Percentiles rank a stretch among this genome's conserved stretches.
Conservation (phyloP, 78 protist genomes). For the Polysphondylium violaceum region DNA sequence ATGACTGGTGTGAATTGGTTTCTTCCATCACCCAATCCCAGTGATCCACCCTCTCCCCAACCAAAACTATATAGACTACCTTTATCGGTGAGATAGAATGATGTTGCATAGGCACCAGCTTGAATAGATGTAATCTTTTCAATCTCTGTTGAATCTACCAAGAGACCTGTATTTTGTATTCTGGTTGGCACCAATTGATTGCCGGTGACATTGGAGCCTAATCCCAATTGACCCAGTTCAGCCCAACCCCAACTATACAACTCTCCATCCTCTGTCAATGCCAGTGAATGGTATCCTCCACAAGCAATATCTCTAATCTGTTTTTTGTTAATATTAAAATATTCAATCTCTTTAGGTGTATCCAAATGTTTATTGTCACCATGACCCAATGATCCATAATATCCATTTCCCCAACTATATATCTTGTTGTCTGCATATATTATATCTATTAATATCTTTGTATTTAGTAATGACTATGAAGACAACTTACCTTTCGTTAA, state of each 20-base stretch:
- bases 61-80: conserved; percentile 17
- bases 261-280: neutral
- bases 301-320: conserved; percentile 13
- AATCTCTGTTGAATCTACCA: neutral
- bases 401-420: conserved; percentile 24
- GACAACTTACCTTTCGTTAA: conserved; percentile 11
- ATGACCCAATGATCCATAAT: conserved; percentile 18
- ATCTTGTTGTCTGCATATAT: too few species aligned
- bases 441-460: too few species aligned
- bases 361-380: neutral
- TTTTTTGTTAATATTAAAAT: neutral
- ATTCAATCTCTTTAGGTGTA: neutral
- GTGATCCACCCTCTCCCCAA: neutral
- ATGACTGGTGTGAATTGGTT: neutral
- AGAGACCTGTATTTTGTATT: conserved; percentile 1
- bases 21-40: neutral
- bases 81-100: neutral
- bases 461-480: too few species aligned
- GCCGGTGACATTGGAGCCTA: neutral
- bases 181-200: neutral
- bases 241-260: conserved; percentile 33
- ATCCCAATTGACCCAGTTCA: conserved; percentile 49
- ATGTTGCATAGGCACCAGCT: conserved; percentile 26
- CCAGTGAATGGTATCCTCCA: conserved; percentile 21
- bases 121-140: conserved; percentile 2